Base-by-base conservation (phyloP, 306 rosid genomes). In the Ochetophila trinervis region DNA sequence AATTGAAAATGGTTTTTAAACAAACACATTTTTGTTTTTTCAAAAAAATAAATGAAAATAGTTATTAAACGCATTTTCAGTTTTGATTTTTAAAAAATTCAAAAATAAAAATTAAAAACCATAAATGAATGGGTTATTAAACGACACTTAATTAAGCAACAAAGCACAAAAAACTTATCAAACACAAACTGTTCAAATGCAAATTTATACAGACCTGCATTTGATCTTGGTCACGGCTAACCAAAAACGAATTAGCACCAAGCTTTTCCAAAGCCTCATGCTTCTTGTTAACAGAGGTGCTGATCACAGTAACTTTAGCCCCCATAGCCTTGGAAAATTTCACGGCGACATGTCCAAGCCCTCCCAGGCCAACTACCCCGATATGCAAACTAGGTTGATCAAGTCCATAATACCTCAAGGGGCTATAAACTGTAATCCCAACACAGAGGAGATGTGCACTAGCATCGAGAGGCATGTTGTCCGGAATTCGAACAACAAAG, bases 301-400 rank as follows among this genome's bases (percentile, higher is more conserved):
- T 80, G 4, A 80, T 80, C 0, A 76, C 76, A 0, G 82, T 76
- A 3, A 80, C 85, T 37, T 76, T 64, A 20, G 45, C 45, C 5
- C 81, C 81, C 44, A 80, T 23, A 45, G 84, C 72, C 30, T 73
- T 78, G 2, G 73, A 79, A 55, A 78, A 78, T 51, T 78, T 74
- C 0, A 79, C 83, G 49, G 85, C 85, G 35, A 81, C 4, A 11
- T 81, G 85, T 22, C 82, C 85, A 5, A 81, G 63, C 5, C 82
- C 85, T 37, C 85, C 85, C 1, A 80, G 74, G 15, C 85, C 82
- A 34, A 80, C 85, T 54, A 80, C 79, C 18, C 79, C 85, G 19
- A 76, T 0, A 4, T 76, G 79, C 10, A 54, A 0, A 4, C 74
- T 77, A 11, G 71, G 65, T 42, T 69, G 44, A n/a, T 50, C 74